Base-by-base conservation (phyloP, 2,329 filamentous ascomycete species). In the Sarocladium strictum region DNA sequence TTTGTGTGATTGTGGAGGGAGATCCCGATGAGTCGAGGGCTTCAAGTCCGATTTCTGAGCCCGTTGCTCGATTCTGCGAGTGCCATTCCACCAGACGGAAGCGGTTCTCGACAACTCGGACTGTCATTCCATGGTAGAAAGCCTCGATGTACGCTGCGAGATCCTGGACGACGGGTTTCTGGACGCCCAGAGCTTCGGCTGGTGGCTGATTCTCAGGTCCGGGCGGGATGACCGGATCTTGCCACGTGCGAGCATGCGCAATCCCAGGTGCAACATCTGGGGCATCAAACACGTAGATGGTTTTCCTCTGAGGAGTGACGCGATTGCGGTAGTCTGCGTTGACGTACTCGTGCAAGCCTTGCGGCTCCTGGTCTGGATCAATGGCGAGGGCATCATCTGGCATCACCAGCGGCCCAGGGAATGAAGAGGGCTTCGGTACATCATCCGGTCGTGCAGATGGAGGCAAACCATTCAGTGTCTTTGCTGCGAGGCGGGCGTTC, bases 371-470 rank as follows among this genome's bases (percentile, higher is more conserved):
- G 4, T 75, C 68, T 1, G 79, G 76, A 37, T 86, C 77, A 32
- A 72, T 65, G 0, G 77, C 74, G 1, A 88, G 70, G 19, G 81
- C 79, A 61, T 87, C 84, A 2, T 70, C 73, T 0, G 84, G 84
- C 0, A 87, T 67, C 0, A 85, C 69, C 5, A 87, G 63, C 0
- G 84, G 82, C 0, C 71, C 79, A 0, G 83, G 84, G 57, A 85
- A 87, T 0, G 70, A 51, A 15, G 47, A 32, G 27, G 47, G 27
- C 23, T 35, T 32, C 26, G 11, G 47, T 14, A 10, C 47, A 23
- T 33, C 14, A 5, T 29, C 14, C 4, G 43, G n/a, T 47, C 5
- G 3, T 24, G 12, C 4, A 3, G n/a, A n/a, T 11, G 43, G 43
- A 11, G 3, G 5, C 9, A 27, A n/a, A 27, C 43, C 43, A 27